Evolutionary conservation across 352 stramenopile species (phyloP).

Genomic region (Phytopythium oedochilum): DNA sequence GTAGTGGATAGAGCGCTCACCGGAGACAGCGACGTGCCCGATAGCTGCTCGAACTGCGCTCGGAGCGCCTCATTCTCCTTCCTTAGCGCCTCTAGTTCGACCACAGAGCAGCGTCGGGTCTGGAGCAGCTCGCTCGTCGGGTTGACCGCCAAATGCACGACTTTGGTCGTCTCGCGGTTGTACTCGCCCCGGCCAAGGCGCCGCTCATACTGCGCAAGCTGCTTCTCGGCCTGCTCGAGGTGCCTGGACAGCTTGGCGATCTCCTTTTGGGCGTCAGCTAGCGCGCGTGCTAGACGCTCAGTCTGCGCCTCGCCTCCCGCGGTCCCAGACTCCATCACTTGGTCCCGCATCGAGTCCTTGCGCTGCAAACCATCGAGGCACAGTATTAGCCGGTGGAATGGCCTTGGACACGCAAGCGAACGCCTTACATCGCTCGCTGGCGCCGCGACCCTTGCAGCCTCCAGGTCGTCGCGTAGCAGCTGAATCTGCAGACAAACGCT

Average conservation of each 20-base stretch:
- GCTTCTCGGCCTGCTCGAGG: conserved; percentile 59
- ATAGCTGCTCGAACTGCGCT: conserved; percentile 33
- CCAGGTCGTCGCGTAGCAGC: not conserved
- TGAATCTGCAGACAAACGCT: not conserved
- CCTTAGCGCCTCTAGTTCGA: conserved; percentile 36
- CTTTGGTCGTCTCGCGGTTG: conserved; percentile 80
- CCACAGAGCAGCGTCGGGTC: conserved; percentile 23
- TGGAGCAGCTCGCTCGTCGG: conserved; percentile 66
- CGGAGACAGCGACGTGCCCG: conserved; percentile 20
- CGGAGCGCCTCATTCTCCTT: conserved; percentile 54
- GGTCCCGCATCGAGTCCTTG: conserved; percentile 11
- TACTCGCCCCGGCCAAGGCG: conserved; percentile 70
- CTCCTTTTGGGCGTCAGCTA: conserved; percentile 36
- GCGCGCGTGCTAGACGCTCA: conserved; percentile 36
- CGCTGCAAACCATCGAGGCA: not conserved
- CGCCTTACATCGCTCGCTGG: not conserved
- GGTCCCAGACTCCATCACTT: conserved; percentile 28
- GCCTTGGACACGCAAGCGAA: not conserved
- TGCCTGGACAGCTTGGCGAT: conserved; percentile 46
- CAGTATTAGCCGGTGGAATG: not conserved
- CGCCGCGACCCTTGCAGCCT: too few relatives aligned
- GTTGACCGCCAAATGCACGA: conserved; percentile 85
- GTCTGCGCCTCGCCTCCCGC: conserved; percentile 51
- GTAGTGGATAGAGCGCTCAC: conserved; percentile 18
- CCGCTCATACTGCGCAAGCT: conserved; percentile 64